Conservation (phyloP, 2,329 filamentous ascomycete species). For the Lachnellula subtilissima region DNA sequence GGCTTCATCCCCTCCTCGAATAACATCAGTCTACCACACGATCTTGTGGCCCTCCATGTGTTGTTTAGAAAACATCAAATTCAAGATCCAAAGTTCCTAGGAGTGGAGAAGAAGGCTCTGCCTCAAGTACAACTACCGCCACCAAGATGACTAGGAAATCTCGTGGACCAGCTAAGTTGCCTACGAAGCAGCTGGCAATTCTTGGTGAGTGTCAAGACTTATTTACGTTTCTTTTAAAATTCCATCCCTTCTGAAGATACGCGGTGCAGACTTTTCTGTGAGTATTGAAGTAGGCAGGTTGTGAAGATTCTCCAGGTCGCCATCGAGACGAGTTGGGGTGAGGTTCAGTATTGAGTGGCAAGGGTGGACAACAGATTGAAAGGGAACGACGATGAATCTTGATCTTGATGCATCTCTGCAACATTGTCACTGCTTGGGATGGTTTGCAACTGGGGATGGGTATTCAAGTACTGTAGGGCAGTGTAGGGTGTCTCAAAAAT, state of each 20-base stretch:
- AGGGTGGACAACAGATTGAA: too few relatives aligned
- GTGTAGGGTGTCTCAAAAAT: conserved; percentile 3
- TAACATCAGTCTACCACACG: not conserved
- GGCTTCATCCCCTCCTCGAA: too few relatives aligned
- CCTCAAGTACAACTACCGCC: not conserved
- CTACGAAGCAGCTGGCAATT: conserved; percentile 71
- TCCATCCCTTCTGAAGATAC: not conserved
- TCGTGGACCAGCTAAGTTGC: conserved; percentile 55
- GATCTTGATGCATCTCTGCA: too few relatives aligned
- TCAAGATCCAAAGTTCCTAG: not conserved
- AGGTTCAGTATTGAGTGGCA: too few relatives aligned
- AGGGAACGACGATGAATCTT: too few relatives aligned
- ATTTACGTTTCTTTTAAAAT: not conserved
- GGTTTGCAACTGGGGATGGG: too few relatives aligned
- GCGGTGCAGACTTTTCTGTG: too few relatives aligned
- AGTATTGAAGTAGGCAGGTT: too few relatives aligned
- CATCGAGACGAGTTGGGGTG: too few relatives aligned
- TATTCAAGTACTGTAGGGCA: not conserved
- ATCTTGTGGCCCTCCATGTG: conserved; percentile 17
- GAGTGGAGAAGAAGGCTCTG: conserved; percentile 13
- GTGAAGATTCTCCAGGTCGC: too few relatives aligned
- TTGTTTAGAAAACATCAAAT: not conserved
- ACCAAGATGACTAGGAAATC: conserved; percentile 22
- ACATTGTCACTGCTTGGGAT: too few relatives aligned
- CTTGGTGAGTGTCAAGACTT: conserved; percentile 53